Evolutionary conservation across 2,329 filamentous ascomycete species (phyloP), one percentile per base, ranked within the genome.

Genomic region (Xenoacremonium recifei): DNA sequence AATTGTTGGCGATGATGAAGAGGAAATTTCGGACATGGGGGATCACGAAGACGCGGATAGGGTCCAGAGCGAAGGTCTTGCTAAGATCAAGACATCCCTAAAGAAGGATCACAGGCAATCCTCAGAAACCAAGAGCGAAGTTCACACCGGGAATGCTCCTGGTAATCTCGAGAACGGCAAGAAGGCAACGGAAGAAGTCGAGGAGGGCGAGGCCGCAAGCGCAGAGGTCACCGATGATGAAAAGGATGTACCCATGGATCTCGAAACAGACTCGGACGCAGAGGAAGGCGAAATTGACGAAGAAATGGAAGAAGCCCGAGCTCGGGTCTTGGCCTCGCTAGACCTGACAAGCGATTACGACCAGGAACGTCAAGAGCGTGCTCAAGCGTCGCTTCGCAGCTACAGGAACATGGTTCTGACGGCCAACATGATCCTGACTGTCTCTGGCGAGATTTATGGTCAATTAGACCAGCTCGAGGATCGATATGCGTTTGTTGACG

Each of bases 381-480:
- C 64, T 37, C 51, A 49, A 3, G 54, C 58, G 4, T 53, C 52
- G 44, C 50, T 57, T 25, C 62, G 70, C n/a, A 61, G 62, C 29
- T 68, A 66, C 29, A 65, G 71, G 55, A 80, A 76, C 60, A 74
- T 73, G 70, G 73, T 79, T 20, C 85, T 82, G n/a, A 90, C 89
- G 30, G 73, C 96, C 23, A 91, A 95, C 66, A 95, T 95, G 89
- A 88, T 96, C 39, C 72, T 96, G 53, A 93, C 88, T 0, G 77
- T 96, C 25, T 84, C 87, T 35, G 91, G 89, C 55, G 90, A 96
- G 66, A 82, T 87, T 51, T 97, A 91, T 66, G 90, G 92, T 2
- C 92, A 97, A 67, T 77, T 85, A 50, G 92, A 97, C 64, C 67
- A 96, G 48, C 75, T 96, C 36, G 82, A 87, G 55, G 87, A 84